phyloP scores from a whole-genome alignment of 1,284 basidiomycete genomes.

The Malassezia psittaci region DNA sequence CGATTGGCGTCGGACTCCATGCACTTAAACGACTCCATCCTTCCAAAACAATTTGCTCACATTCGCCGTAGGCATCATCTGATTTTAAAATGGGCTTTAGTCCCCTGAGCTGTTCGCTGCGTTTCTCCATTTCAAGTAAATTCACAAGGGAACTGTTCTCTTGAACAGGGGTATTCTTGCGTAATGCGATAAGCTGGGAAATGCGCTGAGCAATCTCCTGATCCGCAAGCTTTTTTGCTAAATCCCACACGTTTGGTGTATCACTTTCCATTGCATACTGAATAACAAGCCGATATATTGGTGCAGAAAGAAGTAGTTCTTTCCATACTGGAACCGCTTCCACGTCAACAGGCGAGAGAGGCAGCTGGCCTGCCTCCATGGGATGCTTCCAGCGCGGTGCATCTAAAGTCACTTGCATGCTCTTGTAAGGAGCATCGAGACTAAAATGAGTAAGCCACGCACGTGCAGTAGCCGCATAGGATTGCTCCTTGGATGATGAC shows the following conservation, averaged over 20 bases:
- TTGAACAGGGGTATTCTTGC: neutral
- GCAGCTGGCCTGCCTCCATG: neutral
- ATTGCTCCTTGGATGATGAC: neutral
- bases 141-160: neutral
- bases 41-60: neutral
- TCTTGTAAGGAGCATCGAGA: neutral
- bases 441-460: constrained; percentile 9
- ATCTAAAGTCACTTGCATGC: neutral
- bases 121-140: constrained; percentile 9
- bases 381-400: constrained; percentile 10
- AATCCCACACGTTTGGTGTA: neutral
- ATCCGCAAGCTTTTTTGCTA: neutral
- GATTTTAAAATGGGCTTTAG: neutral
- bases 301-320: neutral
- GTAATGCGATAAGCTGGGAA: neutral
- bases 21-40: constrained; percentile 3
- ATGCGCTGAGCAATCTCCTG: neutral
- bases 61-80: neutral
- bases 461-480: neutral
- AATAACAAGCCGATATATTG: neutral
- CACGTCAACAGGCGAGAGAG: neutral
- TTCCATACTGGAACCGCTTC: neutral
- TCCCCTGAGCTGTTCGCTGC: neutral
- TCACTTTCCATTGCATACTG: constrained; percentile 1
- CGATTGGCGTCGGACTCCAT: constrained; percentile 14